Conservation (phyloP, 1,284 basidiomycete genomes). For the Ustilago sp. region DNA sequence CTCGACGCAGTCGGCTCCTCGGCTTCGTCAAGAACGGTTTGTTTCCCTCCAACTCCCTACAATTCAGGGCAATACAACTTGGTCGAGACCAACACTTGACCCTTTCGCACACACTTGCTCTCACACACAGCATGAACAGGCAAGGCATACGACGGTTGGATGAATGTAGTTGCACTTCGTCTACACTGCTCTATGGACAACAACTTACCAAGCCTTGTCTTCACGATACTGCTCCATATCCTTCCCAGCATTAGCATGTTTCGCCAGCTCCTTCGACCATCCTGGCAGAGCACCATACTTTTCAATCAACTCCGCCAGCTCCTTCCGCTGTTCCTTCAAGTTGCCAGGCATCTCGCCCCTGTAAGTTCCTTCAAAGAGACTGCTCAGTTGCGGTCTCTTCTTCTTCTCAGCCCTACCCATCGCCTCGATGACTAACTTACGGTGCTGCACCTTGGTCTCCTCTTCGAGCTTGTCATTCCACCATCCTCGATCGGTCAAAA, state of each 20-base stretch:
- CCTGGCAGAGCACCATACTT: slow-evolving; percentile 87
- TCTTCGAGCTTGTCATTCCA: slow-evolving; percentile 84
- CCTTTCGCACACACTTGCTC: background rate
- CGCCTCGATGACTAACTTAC: slow-evolving; percentile 79
- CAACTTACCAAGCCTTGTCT: slow-evolving; percentile 4
- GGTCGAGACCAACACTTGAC: slow-evolving; percentile 7
- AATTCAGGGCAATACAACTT: too few relatives aligned
- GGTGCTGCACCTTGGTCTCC: slow-evolving; percentile 77
- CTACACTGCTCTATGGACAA: background rate
- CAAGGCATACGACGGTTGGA: background rate
- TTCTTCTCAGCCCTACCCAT: slow-evolving; percentile 83
- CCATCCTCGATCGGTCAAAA: slow-evolving; percentile 81
- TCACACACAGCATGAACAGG: background rate
- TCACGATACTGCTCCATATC: slow-evolving; percentile 72
- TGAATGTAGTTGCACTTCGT: background rate
- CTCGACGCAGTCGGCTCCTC: too few relatives aligned
- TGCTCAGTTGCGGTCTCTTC: slow-evolving; percentile 78
- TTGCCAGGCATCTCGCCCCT: slow-evolving; percentile 70
- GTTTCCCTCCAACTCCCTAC: too few relatives aligned
- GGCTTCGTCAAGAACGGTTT: too few relatives aligned
- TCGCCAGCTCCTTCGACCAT: slow-evolving; percentile 83
- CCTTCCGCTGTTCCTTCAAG: slow-evolving; percentile 83
- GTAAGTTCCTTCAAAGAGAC: slow-evolving; percentile 89
- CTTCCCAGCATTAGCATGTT: slow-evolving; percentile 82
- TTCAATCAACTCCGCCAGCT: slow-evolving; percentile 79